Evolutionary conservation across 176 grass and related monocot genomes (phyloP), one percentile per base, ranked within the genome.

Genomic region (Carex kokanica): DNA sequence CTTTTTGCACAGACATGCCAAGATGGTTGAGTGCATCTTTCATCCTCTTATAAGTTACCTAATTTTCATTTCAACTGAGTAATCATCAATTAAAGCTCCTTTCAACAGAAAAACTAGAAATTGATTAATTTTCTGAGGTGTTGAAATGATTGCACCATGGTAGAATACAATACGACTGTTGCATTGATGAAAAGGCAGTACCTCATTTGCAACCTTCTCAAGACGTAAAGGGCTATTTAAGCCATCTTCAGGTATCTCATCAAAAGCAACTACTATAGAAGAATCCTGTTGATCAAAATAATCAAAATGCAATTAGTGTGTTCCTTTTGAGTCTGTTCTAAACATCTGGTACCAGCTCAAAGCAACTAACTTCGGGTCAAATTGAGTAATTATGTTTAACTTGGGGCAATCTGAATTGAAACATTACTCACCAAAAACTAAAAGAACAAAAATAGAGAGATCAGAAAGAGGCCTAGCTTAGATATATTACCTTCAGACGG

Each of bases 161-260:
- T 47, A 47, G 45, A 21, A 62, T 77, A 77, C 5, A 3, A 25
- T 51, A 60, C 15, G 2, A 62, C 54, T 23, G 6, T 43, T 43
- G 32, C 56, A 27, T n/a, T 64, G 32, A 70, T 24, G n/a, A 21
- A 24, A 84, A 34, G 55, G 5, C 1, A 84, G 49, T 94, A 98
- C 95, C 95, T 98, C 95, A 91, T 94, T 94, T 17, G 95, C 90
- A 91, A 94, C 90, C 84, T 98, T 98, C 84, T 98, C 95, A 65
- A 98, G 92, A 66, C 89, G 90, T 60, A 98, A 81, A 91, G 92
- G 81, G 47, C 89, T 91, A 86, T 98, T 98, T 88, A 98, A 87
- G 78, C 95, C 95, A 86, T 98, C 95, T 90, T 94, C 95, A 86
- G 95, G 95, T 54, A 98, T 91, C 78, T 94, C 95, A 88, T 98